A percentile compares a stretch with the other conserved stretches of the same genome.
Conservation (phyloP, 208 protist genomes). For the Naegleria fowleri region DNA sequence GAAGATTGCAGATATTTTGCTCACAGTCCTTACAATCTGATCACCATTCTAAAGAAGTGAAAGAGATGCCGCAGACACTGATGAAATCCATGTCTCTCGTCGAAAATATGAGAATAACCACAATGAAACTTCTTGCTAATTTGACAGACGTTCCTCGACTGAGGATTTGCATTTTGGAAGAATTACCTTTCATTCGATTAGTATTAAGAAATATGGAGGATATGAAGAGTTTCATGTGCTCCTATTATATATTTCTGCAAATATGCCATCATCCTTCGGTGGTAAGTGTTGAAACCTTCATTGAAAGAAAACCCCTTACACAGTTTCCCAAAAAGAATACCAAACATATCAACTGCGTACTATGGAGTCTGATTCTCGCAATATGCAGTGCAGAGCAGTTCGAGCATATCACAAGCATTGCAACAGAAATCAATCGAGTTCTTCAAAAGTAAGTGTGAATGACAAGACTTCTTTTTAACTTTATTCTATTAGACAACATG, state of each 20-base stretch:
- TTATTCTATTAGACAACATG: not conserved
- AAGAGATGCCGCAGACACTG: too few relatives aligned
- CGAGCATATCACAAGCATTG: not conserved
- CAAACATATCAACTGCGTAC: not conserved
- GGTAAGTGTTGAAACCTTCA: not conserved
- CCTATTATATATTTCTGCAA: not conserved
- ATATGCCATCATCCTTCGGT: not conserved
- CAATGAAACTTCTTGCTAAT: not conserved
- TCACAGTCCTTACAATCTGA: too few relatives aligned
- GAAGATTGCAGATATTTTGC: too few relatives aligned
- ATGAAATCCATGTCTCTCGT: not conserved
- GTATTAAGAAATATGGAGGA: not conserved
- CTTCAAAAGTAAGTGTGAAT: not conserved
- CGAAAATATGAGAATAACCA: not conserved
- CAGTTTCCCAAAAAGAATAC: not conserved
- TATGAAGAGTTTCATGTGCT: not conserved
- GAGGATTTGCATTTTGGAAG: not conserved
- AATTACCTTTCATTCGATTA: not conserved
- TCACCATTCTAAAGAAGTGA: too few relatives aligned
- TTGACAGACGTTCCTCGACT: not conserved
- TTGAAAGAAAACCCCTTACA: not conserved
- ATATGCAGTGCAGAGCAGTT: not conserved
- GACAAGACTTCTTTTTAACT: not conserved
- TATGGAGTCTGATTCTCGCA: not conserved
- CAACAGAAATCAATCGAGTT: not conserved